These are phyloP conservation scores for Trichoderma breve DNA, from an alignment of 2,329 filamentous ascomycete genomes.

Conservation along the genomic window DNA sequence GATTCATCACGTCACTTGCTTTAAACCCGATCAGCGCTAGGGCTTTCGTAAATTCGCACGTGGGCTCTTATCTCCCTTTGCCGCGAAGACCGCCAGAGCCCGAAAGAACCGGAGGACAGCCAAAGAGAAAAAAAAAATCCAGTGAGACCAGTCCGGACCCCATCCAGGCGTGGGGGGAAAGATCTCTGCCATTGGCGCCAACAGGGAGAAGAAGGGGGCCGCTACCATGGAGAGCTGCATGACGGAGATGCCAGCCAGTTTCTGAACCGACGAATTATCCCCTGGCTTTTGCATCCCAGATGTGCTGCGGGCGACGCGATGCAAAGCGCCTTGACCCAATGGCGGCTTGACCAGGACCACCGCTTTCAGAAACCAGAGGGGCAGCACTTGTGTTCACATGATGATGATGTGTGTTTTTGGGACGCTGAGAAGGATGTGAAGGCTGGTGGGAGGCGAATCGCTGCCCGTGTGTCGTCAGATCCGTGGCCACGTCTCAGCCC, in stretches of 20 bases:
- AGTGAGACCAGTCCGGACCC: neutral
- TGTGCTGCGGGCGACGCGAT: slow-evolving; percentile 1
- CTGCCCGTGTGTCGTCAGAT: slow-evolving; percentile 17
- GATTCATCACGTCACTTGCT: slow-evolving; percentile 13
- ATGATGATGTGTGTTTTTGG: neutral
- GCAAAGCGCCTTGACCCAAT: neutral
- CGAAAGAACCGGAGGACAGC: slow-evolving; percentile 13
- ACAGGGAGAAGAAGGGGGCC: neutral
- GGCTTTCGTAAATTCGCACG: slow-evolving; percentile 19
- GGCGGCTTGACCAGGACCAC: slow-evolving; percentile 1
- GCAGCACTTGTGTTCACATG: slow-evolving; percentile 3
- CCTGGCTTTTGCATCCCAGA: neutral
- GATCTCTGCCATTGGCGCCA: slow-evolving; percentile 12
- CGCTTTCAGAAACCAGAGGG: neutral
- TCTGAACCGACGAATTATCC: neutral
- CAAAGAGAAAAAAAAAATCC: neutral
- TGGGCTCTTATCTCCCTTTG: slow-evolving; percentile 20
- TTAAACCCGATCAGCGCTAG: slow-evolving; percentile 18
- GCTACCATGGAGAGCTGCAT: slow-evolving; percentile 3
- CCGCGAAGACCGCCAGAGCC: slow-evolving; percentile 20
- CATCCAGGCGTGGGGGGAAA: slow-evolving; percentile 11
- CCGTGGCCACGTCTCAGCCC: slow-evolving; percentile 16
- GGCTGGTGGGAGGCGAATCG: slow-evolving; percentile 10
- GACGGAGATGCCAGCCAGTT: neutral
- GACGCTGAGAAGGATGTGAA: neutral